A percentile compares a stretch with the other conserved stretches of the same genome.
These are phyloP conservation scores for Schoenoplectus tabernaemontani DNA, from an alignment of 202 grass and related monocot genomes.

Conservation along the genomic window DNA sequence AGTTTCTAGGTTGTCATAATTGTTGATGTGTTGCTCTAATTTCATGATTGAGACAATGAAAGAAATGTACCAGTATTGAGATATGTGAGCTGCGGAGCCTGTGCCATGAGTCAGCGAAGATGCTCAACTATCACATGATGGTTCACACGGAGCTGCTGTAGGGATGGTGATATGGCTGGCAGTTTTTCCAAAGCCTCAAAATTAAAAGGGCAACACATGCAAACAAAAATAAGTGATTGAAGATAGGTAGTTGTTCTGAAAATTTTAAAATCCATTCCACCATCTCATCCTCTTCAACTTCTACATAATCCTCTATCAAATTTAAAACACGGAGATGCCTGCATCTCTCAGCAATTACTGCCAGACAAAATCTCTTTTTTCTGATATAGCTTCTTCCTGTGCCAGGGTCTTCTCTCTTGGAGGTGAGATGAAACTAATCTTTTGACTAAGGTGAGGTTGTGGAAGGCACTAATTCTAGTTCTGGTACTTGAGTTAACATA, in stretches of 20 bases:
- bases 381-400: too few relatives aligned
- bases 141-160: constrained; percentile 50
- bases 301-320: constrained; percentile 58
- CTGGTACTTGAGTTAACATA: constrained; percentile 1
- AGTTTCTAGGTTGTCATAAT: too few relatives aligned
- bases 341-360: constrained; percentile 50
- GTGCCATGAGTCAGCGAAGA: constrained; percentile 49
- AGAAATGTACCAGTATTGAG: constrained; percentile 69
- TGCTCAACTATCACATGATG: constrained; percentile 62
- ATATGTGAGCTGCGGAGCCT: constrained; percentile 62
- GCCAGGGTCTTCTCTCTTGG: too few relatives aligned
- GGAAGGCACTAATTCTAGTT: constrained; percentile 21
- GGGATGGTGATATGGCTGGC: constrained; percentile 39
- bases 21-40: too few relatives aligned
- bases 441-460: too few relatives aligned
- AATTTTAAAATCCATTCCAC: constrained; percentile 89
- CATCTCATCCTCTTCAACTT: constrained; percentile 43
- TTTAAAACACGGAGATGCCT: constrained; percentile 66
- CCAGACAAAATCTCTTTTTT: too few relatives aligned
- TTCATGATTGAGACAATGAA: too few relatives aligned
- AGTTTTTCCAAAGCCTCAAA: constrained; percentile 73
- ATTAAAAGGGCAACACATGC: constrained; percentile 51
- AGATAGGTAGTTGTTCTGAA: constrained; percentile 46
- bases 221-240: constrained; percentile 61
- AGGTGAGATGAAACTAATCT: too few relatives aligned